Percentiles rank a stretch among this genome's conserved stretches.
Evolutionary conservation across 106 monocot genomes (phyloP).

Genomic region (Dioscorea alata): DNA sequence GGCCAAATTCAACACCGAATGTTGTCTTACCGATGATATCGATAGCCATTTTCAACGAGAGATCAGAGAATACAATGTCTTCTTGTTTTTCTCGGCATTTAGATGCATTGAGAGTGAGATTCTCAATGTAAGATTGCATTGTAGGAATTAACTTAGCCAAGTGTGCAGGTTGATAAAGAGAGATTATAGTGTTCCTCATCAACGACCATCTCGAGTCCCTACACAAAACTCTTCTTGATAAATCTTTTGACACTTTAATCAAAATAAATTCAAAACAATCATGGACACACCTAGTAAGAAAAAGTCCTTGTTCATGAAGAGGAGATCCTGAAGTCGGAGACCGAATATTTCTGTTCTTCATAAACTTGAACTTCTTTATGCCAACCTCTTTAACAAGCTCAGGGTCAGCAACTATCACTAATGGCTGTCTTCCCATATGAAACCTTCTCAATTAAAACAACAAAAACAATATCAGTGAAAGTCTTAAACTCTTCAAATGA

Average conservation of each 20-base stretch:
- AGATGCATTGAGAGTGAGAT: slow-evolving; percentile 6
- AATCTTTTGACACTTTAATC: no score
- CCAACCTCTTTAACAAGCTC: slow-evolving; percentile 66
- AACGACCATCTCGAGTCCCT: slow-evolving; percentile 48
- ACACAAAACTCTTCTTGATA: no score
- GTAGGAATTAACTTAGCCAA: slow-evolving; percentile 56
- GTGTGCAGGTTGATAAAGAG: slow-evolving; percentile 70
- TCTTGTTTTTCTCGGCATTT: not conserved
- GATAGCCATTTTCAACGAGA: slow-evolving; percentile 46
- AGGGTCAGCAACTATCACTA: slow-evolving; percentile 54
- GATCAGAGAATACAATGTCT: slow-evolving; percentile 47
- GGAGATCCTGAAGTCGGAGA: slow-evolving; percentile 51
- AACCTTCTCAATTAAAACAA: slow-evolving; percentile 44
- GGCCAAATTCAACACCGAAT: slow-evolving; percentile 59
- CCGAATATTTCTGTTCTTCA: slow-evolving; percentile 49
- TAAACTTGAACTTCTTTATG: slow-evolving; percentile 66
- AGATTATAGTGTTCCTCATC: slow-evolving; percentile 65
- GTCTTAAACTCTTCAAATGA: no score
- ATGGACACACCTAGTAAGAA: slow-evolving; percentile 42
- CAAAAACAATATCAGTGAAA: no score
- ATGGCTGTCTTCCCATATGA: slow-evolving; percentile 70
- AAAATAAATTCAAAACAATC: no score
- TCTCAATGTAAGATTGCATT: slow-evolving; percentile 55
- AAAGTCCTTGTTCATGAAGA: slow-evolving; percentile 61
- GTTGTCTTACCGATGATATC: slow-evolving; percentile 68